Evolutionary conservation across 805 yeast species (phyloP).

Genomic region (Vanderwaltozyma tropicalis): DNA sequence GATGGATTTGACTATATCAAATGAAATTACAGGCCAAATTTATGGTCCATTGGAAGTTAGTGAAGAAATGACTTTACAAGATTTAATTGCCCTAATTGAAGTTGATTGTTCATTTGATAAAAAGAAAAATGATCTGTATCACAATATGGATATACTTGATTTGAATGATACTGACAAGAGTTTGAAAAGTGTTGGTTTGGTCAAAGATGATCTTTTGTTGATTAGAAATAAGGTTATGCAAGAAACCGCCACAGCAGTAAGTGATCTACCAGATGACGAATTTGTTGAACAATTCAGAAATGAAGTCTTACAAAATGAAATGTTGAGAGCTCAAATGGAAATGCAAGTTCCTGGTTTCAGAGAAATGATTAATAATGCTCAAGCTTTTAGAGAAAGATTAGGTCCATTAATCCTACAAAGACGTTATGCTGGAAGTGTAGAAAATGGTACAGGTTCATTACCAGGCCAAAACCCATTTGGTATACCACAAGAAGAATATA

Average conservation of each 20-base stretch:
- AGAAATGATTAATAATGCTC: constrained; percentile 37
- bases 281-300: constrained; percentile 41
- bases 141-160: constrained; percentile 36
- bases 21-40: constrained; percentile 39
- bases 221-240: constrained; percentile 21
- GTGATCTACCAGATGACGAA: constrained; percentile 10
- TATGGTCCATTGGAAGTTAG: constrained; percentile 49
- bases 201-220: constrained; percentile 51
- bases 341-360: constrained; percentile 39
- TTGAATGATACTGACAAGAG: constrained; percentile 23
- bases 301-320: constrained; percentile 36
- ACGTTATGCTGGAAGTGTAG: constrained; percentile 8
- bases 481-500: constrained; percentile 38
- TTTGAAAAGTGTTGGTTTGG: constrained; percentile 38
- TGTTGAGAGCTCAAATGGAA: constrained; percentile 29
- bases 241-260: background rate
- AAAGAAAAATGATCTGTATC: constrained; percentile 37
- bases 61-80: constrained; percentile 50
- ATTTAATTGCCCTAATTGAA: constrained; percentile 62
- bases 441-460: background rate
- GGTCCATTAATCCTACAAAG: constrained; percentile 30
- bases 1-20: constrained; percentile 46
- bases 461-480: constrained; percentile 22
- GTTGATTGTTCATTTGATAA: constrained; percentile 52
- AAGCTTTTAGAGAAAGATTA: constrained; percentile 35